A percentile compares a stretch with the other conserved stretches of the same genome.
These are phyloP conservation scores for Paramarasmius palmivorus DNA, from an alignment of 1,284 basidiomycete genomes.

Conservation along the genomic window DNA sequence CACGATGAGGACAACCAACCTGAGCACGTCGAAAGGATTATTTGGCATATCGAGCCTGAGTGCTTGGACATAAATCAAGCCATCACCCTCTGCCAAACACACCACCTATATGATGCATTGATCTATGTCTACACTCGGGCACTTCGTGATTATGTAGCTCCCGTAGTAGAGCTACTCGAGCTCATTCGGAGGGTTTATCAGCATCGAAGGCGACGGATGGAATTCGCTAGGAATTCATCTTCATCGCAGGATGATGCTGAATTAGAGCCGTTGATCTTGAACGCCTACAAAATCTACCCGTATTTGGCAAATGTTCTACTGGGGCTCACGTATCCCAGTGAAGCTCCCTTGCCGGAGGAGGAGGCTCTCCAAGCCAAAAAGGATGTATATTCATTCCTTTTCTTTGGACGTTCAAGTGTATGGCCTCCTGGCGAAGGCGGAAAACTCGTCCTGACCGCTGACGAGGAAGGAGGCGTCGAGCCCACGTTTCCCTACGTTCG, in stretches of 20 bases:
- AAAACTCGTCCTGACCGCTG: conserved; percentile 70
- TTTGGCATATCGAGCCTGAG: conserved; percentile 94
- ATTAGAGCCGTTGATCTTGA: conserved; percentile 63
- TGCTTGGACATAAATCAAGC: conserved; percentile 95
- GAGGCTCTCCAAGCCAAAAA: conserved; percentile 70
- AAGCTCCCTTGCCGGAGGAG: conserved; percentile 65
- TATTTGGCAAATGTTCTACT: conserved; percentile 89
- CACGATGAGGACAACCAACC: conserved; percentile 76
- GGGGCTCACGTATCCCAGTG: conserved; percentile 87
- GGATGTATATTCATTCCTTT: conserved; percentile 80
- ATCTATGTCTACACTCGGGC: conserved; percentile 93
- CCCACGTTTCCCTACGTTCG: conserved; percentile 90
- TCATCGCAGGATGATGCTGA: conserved; percentile 36
- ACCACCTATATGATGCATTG: conserved; percentile 90
- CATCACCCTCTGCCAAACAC: conserved; percentile 80
- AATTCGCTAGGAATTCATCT: conserved; percentile 27
- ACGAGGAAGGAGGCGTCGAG: conserved; percentile 70
- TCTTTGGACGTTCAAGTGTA: conserved; percentile 76
- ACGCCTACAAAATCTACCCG: conserved; percentile 91
- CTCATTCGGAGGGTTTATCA: conserved; percentile 74
- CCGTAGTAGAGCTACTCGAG: conserved; percentile 82
- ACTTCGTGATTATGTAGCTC: conserved; percentile 86
- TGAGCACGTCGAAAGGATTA: conserved; percentile 83
- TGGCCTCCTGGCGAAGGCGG: conserved; percentile 80
- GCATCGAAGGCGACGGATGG: conserved; percentile 40